These are phyloP conservation scores for Rhizophagus prolifer DNA, from an alignment of 192 early-diverging fungal genomes.

Conservation along the genomic window DNA sequence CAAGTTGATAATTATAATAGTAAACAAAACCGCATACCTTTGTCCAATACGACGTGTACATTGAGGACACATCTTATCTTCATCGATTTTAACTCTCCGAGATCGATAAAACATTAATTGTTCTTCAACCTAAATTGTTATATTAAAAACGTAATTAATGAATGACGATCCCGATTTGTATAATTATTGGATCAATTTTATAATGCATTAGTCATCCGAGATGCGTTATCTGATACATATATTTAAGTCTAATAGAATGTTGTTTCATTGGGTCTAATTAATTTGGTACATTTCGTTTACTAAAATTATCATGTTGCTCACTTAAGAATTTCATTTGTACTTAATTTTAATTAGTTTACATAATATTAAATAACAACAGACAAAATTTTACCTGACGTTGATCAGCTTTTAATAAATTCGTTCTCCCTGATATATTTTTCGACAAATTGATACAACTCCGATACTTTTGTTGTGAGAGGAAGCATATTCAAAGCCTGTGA, in stretches of 20 bases:
- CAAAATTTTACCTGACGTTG: constrained; percentile 51
- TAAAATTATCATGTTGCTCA: no score
- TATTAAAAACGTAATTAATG: neutral
- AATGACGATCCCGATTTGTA: no score
- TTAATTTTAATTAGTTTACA: no score
- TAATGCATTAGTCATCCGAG: no score
- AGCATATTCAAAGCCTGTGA: constrained; percentile 46
- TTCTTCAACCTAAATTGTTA: constrained; percentile 58
- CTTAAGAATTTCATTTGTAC: no score
- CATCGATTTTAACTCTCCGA: constrained; percentile 63
- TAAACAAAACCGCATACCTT: constrained; percentile 41
- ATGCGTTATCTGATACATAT: no score
- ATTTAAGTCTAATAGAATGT: no score
- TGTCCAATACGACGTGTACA: constrained; percentile 63
- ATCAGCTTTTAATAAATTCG: constrained; percentile 67
- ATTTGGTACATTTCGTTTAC: neutral
- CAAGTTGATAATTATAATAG: neutral
- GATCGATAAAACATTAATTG: constrained; percentile 59
- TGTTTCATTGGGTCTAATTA: neutral
- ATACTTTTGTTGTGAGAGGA: constrained; percentile 37
- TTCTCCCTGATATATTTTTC: constrained; percentile 63
- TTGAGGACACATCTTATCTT: constrained; percentile 76
- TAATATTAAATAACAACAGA: neutral
- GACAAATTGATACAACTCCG: constrained; percentile 55
- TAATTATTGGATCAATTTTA: no score